Conservation (phyloP, 2,329 filamentous ascomycete species). For the Boeremia exigua region DNA sequence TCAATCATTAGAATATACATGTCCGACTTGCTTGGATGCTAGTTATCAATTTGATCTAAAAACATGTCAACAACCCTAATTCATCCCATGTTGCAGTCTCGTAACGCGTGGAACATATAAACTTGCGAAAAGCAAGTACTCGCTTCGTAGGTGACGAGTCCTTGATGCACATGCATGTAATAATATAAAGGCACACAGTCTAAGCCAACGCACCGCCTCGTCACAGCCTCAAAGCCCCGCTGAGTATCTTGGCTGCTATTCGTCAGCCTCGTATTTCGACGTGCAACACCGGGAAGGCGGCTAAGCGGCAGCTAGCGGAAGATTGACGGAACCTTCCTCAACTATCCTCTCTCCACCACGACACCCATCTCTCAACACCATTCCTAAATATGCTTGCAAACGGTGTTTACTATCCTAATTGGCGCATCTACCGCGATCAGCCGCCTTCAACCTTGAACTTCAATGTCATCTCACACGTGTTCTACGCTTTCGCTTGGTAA, state of each 20-base stretch:
- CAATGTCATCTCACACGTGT: constrained; percentile 78
- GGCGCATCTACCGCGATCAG: constrained; percentile 73
- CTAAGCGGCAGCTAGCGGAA: constrained; percentile 36
- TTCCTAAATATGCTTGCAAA: constrained; percentile 60
- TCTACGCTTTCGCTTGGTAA: constrained; percentile 78
- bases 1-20: no score
- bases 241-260: constrained; percentile 14
- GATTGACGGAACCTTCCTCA: constrained; percentile 31
- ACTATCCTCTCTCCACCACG: constrained; percentile 25
- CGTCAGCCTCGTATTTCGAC: constrained; percentile 28
- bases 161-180: not conserved
- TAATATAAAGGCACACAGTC: not conserved
- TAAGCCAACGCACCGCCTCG: not conserved
- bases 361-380: constrained; percentile 37
- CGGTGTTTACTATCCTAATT: constrained; percentile 85
- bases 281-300: constrained; percentile 38
- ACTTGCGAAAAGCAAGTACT: no score
- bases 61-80: no score
- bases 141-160: not conserved
- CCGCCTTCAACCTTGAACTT: constrained; percentile 77
- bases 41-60: no score
- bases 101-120: no score
- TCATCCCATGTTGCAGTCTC: no score
- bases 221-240: constrained; percentile 4
- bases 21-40: no score